Base-by-base conservation (phyloP, 768 basidiomycete genomes). In the Xanthoconium purpureum region DNA sequence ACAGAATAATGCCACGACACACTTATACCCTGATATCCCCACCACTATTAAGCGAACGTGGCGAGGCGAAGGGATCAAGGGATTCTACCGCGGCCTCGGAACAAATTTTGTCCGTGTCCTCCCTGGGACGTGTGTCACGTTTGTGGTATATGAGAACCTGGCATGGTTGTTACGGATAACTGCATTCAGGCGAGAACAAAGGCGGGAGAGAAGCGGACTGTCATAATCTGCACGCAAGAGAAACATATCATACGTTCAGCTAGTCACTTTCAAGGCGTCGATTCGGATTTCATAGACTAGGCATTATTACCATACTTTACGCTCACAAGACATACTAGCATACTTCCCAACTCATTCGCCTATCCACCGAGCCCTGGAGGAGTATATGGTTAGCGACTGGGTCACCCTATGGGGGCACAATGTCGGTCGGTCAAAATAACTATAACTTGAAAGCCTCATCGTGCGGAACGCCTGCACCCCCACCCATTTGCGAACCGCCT, bases 111-210 rank as follows among this genome's bases (percentile, higher is more conserved):
- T 99, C 13, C 84, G 97, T 14, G 95, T 99, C 47, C 80, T 98
- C 15, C 97, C 97, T 0, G 97, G 96, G 30, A 98, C 96, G 4
- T 98, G 96, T 69, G 90, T 98, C 45, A 98, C 96, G 6, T 97
- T 98, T 62, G 96, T 98, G 38, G 94, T 98, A 18, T 99, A 98
- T 69, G 97, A 94, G 69, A 94, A 94, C 61, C 69, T 94, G 53
- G 91, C 91, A 0, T 94, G 91, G 91, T 66, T 92, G 29, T 70
- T 94, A 42, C 78, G 87, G 59, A 84, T 82, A 6, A 80, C 80
- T 3, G 90, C 89, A 47, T 75, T 77, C n/a, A 79, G 73, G 56
- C 76, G 80, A 32, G 82, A 80, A 55, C 70, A 64, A 6, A 50
- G 20, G 18, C 51, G 24, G 17, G 56, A 53, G 10, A 14, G 1